These are phyloP conservation scores for Gastrolobium bilobum DNA, from an alignment of 306 rosid species.

Conservation along the genomic window DNA sequence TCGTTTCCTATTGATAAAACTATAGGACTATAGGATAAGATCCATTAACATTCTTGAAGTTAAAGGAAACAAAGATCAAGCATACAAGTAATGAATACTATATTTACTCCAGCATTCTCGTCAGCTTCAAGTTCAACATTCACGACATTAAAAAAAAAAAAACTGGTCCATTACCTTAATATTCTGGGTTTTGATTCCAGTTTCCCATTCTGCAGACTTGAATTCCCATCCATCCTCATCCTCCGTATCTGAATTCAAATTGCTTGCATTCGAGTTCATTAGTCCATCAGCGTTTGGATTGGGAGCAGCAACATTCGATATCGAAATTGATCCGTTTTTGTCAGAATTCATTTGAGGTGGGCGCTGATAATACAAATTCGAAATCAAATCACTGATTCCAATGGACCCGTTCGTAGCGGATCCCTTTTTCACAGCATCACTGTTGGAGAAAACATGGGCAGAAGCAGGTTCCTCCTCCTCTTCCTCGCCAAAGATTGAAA, in stretches of 20 bases:
- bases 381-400: conserved; percentile 61
- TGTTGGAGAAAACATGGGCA: conserved; percentile 42
- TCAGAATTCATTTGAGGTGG: conserved; percentile 47
- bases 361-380: conserved; percentile 57
- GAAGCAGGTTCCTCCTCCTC: conserved; percentile 56
- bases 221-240: conserved; percentile 94
- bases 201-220: conserved; percentile 74
- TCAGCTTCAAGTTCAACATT: conserved; percentile 9
- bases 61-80: conserved; percentile 13
- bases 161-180: conserved; percentile 47
- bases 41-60: conserved; percentile 12
- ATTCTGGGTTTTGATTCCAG: conserved; percentile 48
- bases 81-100: not conserved
- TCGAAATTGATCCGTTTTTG: conserved; percentile 53
- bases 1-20: conserved; percentile 10
- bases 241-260: conserved; percentile 51
- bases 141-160: not conserved
- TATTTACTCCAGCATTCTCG: conserved; percentile 8
- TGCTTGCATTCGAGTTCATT: conserved; percentile 38
- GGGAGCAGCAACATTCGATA: conserved; percentile 10
- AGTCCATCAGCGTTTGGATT: conserved; percentile 35
- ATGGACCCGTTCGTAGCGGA: conserved; percentile 54
- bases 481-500: conserved; percentile 87
- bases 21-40: not conserved
- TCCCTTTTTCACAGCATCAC: conserved; percentile 48